phyloP scores from a whole-genome alignment of 2,329 filamentous ascomycete genomes.

The Cordyceps pruinosa region DNA sequence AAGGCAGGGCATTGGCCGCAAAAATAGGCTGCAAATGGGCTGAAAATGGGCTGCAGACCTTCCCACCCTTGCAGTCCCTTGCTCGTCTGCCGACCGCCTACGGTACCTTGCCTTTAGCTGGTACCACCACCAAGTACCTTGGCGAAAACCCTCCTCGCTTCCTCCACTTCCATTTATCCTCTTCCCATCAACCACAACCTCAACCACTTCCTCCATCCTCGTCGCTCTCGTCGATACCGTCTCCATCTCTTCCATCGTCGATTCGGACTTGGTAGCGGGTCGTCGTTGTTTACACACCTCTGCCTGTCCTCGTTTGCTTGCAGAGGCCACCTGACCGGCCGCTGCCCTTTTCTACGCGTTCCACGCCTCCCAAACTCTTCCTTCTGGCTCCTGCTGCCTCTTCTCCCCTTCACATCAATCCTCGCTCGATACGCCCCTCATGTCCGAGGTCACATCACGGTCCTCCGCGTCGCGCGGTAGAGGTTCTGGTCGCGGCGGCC shows the following conservation, averaged over 20 bases:
- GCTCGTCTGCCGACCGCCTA: background rate
- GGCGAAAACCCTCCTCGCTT: constrained; percentile 9
- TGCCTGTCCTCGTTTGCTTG: constrained; percentile 16
- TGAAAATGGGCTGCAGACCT: too few species aligned
- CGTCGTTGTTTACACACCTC: constrained; percentile 10
- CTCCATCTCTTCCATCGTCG: constrained; percentile 9
- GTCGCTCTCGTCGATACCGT: constrained; percentile 8
- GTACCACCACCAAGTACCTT: background rate
- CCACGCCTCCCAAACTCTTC: constrained; percentile 15
- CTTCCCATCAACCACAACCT: constrained; percentile 8
- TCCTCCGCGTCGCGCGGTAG: constrained; percentile 78
- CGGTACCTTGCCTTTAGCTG: too few species aligned
- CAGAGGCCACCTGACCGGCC: constrained; percentile 35
- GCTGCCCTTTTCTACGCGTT: constrained; percentile 16
- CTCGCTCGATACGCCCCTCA: constrained; percentile 38
- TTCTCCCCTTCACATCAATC: constrained; percentile 16
- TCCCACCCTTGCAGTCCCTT: constrained; percentile 1
- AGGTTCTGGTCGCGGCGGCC: constrained; percentile 80
- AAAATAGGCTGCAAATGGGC: too few species aligned
- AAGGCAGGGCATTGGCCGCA: too few species aligned
- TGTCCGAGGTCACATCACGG: constrained; percentile 93
- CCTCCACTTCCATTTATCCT: constrained; percentile 8
- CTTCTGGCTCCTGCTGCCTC: constrained; percentile 24
- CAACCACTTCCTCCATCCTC: constrained; percentile 6
- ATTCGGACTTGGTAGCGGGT: constrained; percentile 13